Base-by-base conservation (phyloP, 2,329 filamentous ascomycete species). In the Apiospora marii region DNA sequence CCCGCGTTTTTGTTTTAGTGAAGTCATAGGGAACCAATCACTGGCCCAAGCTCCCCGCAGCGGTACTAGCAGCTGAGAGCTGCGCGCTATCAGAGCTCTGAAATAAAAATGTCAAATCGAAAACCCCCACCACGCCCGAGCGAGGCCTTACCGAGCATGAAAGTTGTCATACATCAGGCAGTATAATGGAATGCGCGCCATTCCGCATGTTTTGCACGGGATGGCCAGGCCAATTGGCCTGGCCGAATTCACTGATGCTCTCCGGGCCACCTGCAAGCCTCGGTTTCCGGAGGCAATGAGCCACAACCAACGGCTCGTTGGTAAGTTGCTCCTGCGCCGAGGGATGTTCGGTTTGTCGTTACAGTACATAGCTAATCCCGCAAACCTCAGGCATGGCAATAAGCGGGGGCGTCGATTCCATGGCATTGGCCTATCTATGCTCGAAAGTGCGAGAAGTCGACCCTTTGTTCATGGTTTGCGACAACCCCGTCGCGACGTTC, bases 331-430 rank as follows among this genome's bases (percentile, higher is more conserved):
- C 27, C 27, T 43, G 22, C 30, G 22, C 16, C 12, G 12, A n/a
- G 16, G 27, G 6, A 22, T 37, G 53, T 19, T 12, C 34, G 30
- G 30, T 10, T 2, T 22, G 10, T 37, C 7, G 19, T 22, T n/a
- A 34, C 30, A 49, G 46, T n/a, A 70, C 13, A 4, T 34, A 48
- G 27, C 7, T 46, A n/a, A 46, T 7, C 22, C 16, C n/a, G 19
- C 1, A 14, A 37, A 43, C 13, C 16, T 0, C 74, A 94, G 92
- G 88, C 71, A 85, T 98, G 73, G 96, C 95, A 22, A 86, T 98
- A 74, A 98, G 95, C 79, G 96, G 96, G 34, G 96, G 96, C 10
- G 93, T 96, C 51, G 96, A 99, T 82, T 98, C 96, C n/a, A 99
- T 98, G 95, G 96, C 96, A 41, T 86, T 99, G 73, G 94, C 95